Conservation (phyloP, 176 grass and related monocot species). For the Secale cereale region DNA sequence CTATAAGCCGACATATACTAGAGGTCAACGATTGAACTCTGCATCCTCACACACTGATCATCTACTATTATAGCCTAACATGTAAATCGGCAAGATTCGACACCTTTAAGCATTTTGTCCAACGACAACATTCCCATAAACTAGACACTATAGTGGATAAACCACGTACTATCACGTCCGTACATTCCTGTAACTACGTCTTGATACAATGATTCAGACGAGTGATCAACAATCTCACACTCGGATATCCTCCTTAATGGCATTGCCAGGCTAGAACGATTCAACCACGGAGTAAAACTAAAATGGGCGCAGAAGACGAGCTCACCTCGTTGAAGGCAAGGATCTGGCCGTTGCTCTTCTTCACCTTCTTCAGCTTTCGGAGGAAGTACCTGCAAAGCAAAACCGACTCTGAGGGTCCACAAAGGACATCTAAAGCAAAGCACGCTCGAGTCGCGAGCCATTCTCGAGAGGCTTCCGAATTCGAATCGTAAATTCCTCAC, state of each 20-base stretch:
- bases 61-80: no score
- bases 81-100: no score
- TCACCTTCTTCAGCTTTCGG: slow-evolving; percentile 84
- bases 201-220: no score
- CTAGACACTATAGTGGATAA: no score
- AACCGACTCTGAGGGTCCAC: no score
- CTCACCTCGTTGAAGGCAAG: slow-evolving; percentile 71
- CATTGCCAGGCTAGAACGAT: background rate
- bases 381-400: slow-evolving; percentile 56
- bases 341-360: slow-evolving; percentile 90
- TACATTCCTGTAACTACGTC: no score
- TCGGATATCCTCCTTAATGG: background rate
- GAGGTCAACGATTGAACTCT: background rate
- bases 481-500: background rate
- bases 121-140: no score
- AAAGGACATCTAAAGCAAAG: background rate
- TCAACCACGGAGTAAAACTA: background rate
- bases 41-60: no score
- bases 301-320: background rate
- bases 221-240: background rate
- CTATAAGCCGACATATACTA: background rate
- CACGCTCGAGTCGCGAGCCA: background rate
- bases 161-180: no score
- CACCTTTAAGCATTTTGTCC: no score
- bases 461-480: background rate